Base-by-base conservation (phyloP, 805 yeast species). In the Yarrowia hollandica region DNA sequence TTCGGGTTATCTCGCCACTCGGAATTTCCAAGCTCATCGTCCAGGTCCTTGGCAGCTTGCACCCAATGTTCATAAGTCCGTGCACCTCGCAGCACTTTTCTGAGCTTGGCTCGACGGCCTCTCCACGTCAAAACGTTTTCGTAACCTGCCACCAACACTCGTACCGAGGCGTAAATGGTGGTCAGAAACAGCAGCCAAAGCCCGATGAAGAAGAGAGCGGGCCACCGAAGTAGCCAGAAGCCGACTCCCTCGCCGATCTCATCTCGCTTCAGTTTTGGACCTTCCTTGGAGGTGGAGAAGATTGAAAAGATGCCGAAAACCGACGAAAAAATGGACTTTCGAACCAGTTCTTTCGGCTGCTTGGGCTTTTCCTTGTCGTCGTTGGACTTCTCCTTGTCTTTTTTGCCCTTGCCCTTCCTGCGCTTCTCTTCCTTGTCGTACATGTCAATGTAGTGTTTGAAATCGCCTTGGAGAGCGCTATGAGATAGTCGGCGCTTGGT, bases 41-140 rank as follows among this genome's bases (percentile, higher is more conserved):
- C 94, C 46, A 87, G 68, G 8, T 71, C 72, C 33, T 75, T 66
- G 1, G 94, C 92, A 64, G 80, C 79, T 14, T 68, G 67, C 4
- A 79, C 72, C 87, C 91, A 87, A 62, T 87, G 89, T 5, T 73
- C 69, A 66, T 86, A 87, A 23, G 72, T 77, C 16, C 66, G 66
- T 0, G 88, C 78, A 0, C 67, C 62, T 46, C 85, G 70, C 60
- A 87, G 71, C n/a, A 74, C 71, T 15, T 75, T 74, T 7, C 88
- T 69, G 21, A 86, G 70, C 30, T 63, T 65, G 57, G 76, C 75
- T 31, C 88, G 75, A 60, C 77, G 73, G 3, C 89, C 90, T 0
- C 80, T 75, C 84, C 87, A 83, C 1, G 85, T 79, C 61, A 83
- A 70, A 26, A 77, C 66, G 59, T 79, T 76, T 67, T 87, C 95